Percentiles rank a stretch among this genome's conserved stretches.
These are phyloP conservation scores for Sisymbrium irio DNA, from an alignment of 345 rosid genomes.

Conservation along the genomic window DNA sequence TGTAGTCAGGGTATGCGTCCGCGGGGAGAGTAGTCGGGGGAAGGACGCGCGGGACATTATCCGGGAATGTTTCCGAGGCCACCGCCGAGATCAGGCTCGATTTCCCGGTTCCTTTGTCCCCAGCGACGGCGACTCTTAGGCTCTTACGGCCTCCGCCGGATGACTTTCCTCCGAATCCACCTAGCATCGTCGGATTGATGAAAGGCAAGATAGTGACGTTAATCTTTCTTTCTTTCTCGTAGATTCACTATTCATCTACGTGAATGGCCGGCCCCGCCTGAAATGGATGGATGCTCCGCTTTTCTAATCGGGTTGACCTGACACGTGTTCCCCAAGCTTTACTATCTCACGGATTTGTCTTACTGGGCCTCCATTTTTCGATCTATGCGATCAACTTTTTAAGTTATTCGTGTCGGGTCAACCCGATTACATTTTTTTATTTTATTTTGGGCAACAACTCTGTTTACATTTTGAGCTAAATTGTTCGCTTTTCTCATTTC, in stretches of 20 bases:
- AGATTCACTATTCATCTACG: slow-evolving; percentile 6
- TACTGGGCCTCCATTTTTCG: slow-evolving; percentile 6
- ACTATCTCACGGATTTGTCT: background rate
- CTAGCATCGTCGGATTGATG: too few species aligned
- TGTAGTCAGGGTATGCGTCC: slow-evolving; percentile 62
- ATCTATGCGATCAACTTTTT: too few species aligned
- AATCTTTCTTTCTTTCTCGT: background rate
- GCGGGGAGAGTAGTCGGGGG: slow-evolving; percentile 75
- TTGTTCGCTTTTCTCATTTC: too few species aligned
- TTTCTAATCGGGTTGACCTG: slow-evolving; percentile 20
- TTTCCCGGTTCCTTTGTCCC: slow-evolving; percentile 77
- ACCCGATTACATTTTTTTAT: too few species aligned
- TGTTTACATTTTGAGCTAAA: too few species aligned
- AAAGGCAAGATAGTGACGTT: too few species aligned
- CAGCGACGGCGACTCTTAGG: slow-evolving; percentile 67
- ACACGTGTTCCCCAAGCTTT: slow-evolving; percentile 6
- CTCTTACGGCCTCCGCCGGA: slow-evolving; percentile 46
- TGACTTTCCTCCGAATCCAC: slow-evolving; percentile 36
- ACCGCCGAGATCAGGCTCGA: slow-evolving; percentile 70
- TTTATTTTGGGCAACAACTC: too few species aligned
- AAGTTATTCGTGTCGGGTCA: too few species aligned
- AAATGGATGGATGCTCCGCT: slow-evolving; percentile 18
- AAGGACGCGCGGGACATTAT: slow-evolving; percentile 55
- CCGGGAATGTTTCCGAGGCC: slow-evolving; percentile 65
- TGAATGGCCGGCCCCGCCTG: too few species aligned